Base-by-base conservation (phyloP, 176 grass and related monocot species). In the Raddia distichophylla region DNA sequence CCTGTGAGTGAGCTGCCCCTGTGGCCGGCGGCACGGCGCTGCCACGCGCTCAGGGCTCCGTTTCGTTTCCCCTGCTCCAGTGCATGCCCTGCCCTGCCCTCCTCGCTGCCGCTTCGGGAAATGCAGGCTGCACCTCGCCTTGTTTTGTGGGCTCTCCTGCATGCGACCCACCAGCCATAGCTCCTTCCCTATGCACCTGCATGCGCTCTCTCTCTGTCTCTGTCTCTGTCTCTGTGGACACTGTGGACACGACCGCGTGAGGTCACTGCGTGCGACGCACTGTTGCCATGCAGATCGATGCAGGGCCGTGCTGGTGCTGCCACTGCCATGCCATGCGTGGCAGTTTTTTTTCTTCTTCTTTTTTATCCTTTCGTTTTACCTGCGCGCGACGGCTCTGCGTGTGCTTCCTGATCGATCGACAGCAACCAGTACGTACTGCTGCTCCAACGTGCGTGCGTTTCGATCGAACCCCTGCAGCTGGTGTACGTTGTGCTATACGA, bases 31-130 rank as follows among this genome's bases (percentile, higher is more conserved):
- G 27, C 27, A 27, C 27, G 27, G 27, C 27, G 27, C 27, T 27
- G 27, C 27, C 27, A 27, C 27, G 27, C 27, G 27, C 27, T 27
- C 27, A 78, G 86, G 50, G 82, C 74, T 58, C 64, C 68, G 69
- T 68, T 85, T 64, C 76, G 70, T 50, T 89, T 81, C 82, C 87
- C 87, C 77, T 71, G 82, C 64, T 58, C 87, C 82, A 82, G 27
- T 85, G 87, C 87, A 85, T 89, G 87, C 57, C 16, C 37, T 40
- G 37, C 37, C 37, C 37, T 27, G 27, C 3, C 37, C 76, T 51
- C 52, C 74, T 73, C 22, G 86, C 86, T 84, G 68, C 44, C 81
- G 67, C 83, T 71, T 89, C 65, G 87, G 87, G 87, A 89, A 89
- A 62, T 62, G 77, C 71, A 80, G 63, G 3, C 62, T 47, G 77